Percentiles rank a stretch among this genome's conserved stretches.
Evolutionary conservation across 192 early-diverging fungal genomes (phyloP).

Genomic region (Cetraspora pellucida): DNA sequence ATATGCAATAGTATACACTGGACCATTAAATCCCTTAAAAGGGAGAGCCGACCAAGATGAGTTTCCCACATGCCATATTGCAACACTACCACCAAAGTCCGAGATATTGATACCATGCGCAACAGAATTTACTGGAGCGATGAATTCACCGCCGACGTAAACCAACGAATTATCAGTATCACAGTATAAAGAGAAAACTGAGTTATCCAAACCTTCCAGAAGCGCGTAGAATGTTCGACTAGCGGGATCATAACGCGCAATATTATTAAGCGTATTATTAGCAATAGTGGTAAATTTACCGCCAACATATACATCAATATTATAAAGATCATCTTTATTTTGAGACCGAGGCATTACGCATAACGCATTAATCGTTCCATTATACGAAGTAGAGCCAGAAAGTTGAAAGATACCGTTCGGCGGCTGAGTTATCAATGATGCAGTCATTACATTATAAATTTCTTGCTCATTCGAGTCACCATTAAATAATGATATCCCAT

Average conservation of each 20-base stretch:
- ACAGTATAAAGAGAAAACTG: constrained; percentile 41
- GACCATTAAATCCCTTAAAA: constrained; percentile 70
- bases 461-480: neutral
- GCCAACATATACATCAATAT: constrained; percentile 30
- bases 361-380: constrained; percentile 25
- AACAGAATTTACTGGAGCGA: constrained; percentile 31
- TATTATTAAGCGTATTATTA: constrained; percentile 3
- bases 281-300: constrained; percentile 25
- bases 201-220: constrained; percentile 40
- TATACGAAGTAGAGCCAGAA: neutral
- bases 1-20: constrained; percentile 60
- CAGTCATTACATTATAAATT: neutral
- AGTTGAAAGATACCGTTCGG: constrained; percentile 5
- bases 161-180: constrained; percentile 38
- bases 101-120: constrained; percentile 9
- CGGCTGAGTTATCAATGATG: neutral
- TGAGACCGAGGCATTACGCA: constrained; percentile 8
- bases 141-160: constrained; percentile 42
- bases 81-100: constrained; percentile 39
- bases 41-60: constrained; percentile 58
- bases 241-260: constrained; percentile 15
- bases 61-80: constrained; percentile 36
- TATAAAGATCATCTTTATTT: neutral
- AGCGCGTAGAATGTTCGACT: neutral
- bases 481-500: constrained; percentile 13